Evolutionary conservation across 495 filamentous ascomycete species (phyloP).

Genomic region (Penicillium macrosclerotiorum): DNA sequence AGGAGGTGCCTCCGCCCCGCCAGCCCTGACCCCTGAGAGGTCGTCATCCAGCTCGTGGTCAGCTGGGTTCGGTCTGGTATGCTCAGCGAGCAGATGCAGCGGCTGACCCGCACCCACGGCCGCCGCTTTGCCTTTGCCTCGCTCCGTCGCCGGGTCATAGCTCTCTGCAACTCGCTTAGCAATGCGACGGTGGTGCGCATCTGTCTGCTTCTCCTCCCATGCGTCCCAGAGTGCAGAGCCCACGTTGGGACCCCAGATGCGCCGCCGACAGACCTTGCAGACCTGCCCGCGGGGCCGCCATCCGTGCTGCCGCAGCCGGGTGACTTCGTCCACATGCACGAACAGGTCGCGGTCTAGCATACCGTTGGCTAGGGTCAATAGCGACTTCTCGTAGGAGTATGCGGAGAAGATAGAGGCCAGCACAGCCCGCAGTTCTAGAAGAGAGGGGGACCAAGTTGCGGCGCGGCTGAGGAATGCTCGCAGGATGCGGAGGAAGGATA

Average conservation of each 20-base stretch:
- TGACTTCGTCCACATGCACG: slow-evolving; percentile 72
- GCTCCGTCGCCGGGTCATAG: slow-evolving; percentile 26
- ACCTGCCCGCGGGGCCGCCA: slow-evolving; percentile 85
- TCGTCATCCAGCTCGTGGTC: slow-evolving; percentile 13
- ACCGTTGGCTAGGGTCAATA: slow-evolving; percentile 78
- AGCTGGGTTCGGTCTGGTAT: slow-evolving; percentile 10
- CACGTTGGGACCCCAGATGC: slow-evolving; percentile 88
- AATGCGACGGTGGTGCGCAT: slow-evolving; percentile 35
- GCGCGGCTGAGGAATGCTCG: slow-evolving; percentile 87
- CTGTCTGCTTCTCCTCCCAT: slow-evolving; percentile 66
- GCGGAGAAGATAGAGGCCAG: slow-evolving; percentile 88
- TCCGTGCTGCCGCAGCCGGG: slow-evolving; percentile 73
- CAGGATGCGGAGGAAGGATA: slow-evolving; percentile 86
- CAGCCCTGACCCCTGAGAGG: slow-evolving; percentile 2
- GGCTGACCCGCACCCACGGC: slow-evolving; percentile 23
- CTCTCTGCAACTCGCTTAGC: slow-evolving; percentile 28
- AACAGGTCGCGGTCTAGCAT: slow-evolving; percentile 90
- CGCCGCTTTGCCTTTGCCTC: slow-evolving; percentile 45
- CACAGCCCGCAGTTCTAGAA: slow-evolving; percentile 82
- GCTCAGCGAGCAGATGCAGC: slow-evolving; percentile 12
- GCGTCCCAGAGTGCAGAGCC: slow-evolving; percentile 74
- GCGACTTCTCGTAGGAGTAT: slow-evolving; percentile 88
- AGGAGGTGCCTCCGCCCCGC: not conserved
- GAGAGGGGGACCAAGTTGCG: slow-evolving; percentile 74
- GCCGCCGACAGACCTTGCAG: slow-evolving; percentile 79